Evolutionary conservation across 352 stramenopile genomes (phyloP).

Genomic region (Globisporangium nunn): DNA sequence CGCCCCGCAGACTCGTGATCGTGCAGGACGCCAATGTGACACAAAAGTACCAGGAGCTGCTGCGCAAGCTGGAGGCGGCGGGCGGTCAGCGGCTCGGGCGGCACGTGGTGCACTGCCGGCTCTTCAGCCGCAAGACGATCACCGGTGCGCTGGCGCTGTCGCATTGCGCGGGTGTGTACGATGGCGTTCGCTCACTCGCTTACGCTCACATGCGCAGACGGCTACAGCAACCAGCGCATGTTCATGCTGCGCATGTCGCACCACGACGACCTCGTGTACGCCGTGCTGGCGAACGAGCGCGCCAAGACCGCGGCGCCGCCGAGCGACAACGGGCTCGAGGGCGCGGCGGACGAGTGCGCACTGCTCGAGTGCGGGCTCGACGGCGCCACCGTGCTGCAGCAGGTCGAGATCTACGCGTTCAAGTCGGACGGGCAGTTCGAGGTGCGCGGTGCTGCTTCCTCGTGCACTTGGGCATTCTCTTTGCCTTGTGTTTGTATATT

Average conservation of each 20-base stretch:
- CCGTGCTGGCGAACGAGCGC: slow-evolving; percentile 76
- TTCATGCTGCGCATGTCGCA: slow-evolving; percentile 88
- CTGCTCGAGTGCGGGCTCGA: slow-evolving; percentile 81
- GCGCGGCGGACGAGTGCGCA: slow-evolving; percentile 62
- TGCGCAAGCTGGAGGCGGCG: slow-evolving; percentile 81
- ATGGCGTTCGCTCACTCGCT: neutral
- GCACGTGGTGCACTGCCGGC: slow-evolving; percentile 80
- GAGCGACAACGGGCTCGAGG: slow-evolving; percentile 74
- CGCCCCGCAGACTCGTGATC: slow-evolving; percentile 58
- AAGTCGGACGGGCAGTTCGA: slow-evolving; percentile 87
- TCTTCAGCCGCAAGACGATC: slow-evolving; percentile 81
- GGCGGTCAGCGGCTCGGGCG: slow-evolving; percentile 71
- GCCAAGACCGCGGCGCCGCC: slow-evolving; percentile 33
- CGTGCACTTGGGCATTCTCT: too few relatives aligned
- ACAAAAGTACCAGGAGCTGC: slow-evolving; percentile 81
- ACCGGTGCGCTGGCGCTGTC: slow-evolving; percentile 25
- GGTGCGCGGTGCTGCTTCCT: slow-evolving; percentile 14
- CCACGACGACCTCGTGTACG: slow-evolving; percentile 82
- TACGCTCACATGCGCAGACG: slow-evolving; percentile 23
- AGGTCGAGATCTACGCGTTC: slow-evolving; percentile 86
- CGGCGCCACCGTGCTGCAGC: slow-evolving; percentile 79
- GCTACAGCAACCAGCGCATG: slow-evolving; percentile 85
- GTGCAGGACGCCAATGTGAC: slow-evolving; percentile 75
- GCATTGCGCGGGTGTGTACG: neutral
- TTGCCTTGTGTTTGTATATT: neutral